Evolutionary conservation across 768 basidiomycete genomes (phyloP).

Genomic region (Rubroboletus pulcherrimus): DNA sequence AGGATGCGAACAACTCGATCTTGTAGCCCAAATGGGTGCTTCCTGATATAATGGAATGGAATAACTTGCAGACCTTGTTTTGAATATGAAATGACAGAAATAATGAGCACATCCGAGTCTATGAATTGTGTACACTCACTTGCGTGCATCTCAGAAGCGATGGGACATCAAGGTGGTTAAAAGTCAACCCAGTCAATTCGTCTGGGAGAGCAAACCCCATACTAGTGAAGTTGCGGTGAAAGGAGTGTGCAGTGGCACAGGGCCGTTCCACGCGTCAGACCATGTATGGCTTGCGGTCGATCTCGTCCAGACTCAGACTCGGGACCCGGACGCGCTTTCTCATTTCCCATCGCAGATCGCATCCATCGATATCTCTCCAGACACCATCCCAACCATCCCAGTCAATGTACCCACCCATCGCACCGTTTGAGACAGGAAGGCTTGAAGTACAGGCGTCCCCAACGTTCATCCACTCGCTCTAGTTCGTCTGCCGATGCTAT

Average conservation of each 20-base stretch:
- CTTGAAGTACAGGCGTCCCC: slow-evolving; percentile 62
- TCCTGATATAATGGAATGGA: slow-evolving; percentile 24
- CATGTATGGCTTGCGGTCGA: neutral
- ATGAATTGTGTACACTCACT: slow-evolving; percentile 12
- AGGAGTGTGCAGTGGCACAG: neutral
- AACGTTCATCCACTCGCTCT: slow-evolving; percentile 56
- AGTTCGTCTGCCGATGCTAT: slow-evolving; percentile 45
- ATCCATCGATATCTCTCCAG: slow-evolving; percentile 18
- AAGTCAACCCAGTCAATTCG: slow-evolving; percentile 26
- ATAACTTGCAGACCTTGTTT: slow-evolving; percentile 31
- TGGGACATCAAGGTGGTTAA: slow-evolving; percentile 27
- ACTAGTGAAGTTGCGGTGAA: neutral
- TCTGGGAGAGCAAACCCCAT: slow-evolving; percentile 29
- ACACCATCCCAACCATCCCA: slow-evolving; percentile 1
- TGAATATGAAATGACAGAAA: neutral
- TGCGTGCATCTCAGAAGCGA: slow-evolving; percentile 28
- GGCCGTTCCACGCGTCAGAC: no score
- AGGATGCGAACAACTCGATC: slow-evolving; percentile 28
- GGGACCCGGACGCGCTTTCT: neutral
- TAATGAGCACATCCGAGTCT: neutral
- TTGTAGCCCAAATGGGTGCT: slow-evolving; percentile 29
- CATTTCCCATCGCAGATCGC: slow-evolving; percentile 9
- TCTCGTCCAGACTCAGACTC: slow-evolving; percentile 7
- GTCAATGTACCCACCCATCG: slow-evolving; percentile 62
- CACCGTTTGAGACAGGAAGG: slow-evolving; percentile 60